Evolutionary conservation across 257 asterid genomes (phyloP).

Genomic region (Cordia subcordata): DNA sequence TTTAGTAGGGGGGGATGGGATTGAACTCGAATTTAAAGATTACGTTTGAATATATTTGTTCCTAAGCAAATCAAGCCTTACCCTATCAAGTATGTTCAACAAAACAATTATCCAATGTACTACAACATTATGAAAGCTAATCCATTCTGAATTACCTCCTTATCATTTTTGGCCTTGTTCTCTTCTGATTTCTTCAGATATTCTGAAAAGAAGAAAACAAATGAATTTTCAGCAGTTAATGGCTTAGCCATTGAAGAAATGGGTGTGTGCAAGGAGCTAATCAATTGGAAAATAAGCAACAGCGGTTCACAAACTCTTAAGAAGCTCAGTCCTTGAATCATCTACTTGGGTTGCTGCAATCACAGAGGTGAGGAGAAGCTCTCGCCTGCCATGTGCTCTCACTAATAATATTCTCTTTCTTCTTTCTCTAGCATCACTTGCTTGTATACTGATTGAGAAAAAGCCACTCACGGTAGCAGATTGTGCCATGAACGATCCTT

Average conservation of each 20-base stretch:
- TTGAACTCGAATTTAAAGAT: too few species aligned
- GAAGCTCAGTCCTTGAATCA: slow-evolving; percentile 72
- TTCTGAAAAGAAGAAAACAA: slow-evolving; percentile 30
- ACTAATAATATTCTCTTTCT: slow-evolving; percentile 14
- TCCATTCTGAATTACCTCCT: slow-evolving; percentile 51
- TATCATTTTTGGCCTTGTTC: slow-evolving; percentile 74
- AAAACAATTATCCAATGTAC: background rate
- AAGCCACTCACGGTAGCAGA: slow-evolving; percentile 24
- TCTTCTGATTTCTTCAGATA: slow-evolving; percentile 83
- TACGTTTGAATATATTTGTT: too few species aligned
- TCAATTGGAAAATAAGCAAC: background rate
- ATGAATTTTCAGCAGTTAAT: background rate
- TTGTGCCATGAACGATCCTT: slow-evolving; percentile 29
- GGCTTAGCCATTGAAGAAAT: background rate
- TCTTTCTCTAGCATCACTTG: slow-evolving; percentile 20
- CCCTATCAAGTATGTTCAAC: too few species aligned
- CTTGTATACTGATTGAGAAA: slow-evolving; percentile 19
- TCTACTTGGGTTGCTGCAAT: slow-evolving; percentile 13
- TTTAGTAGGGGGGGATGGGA: too few species aligned
- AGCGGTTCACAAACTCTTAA: slow-evolving; percentile 38
- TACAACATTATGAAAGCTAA: background rate
- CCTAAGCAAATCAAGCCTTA: too few species aligned
- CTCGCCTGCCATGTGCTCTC: slow-evolving; percentile 47
- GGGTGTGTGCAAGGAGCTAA: background rate
- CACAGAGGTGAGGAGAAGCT: slow-evolving; percentile 37